phyloP scores from a whole-genome alignment of 2,329 filamentous ascomycete genomes.

The Colletotrichum limetticola region DNA sequence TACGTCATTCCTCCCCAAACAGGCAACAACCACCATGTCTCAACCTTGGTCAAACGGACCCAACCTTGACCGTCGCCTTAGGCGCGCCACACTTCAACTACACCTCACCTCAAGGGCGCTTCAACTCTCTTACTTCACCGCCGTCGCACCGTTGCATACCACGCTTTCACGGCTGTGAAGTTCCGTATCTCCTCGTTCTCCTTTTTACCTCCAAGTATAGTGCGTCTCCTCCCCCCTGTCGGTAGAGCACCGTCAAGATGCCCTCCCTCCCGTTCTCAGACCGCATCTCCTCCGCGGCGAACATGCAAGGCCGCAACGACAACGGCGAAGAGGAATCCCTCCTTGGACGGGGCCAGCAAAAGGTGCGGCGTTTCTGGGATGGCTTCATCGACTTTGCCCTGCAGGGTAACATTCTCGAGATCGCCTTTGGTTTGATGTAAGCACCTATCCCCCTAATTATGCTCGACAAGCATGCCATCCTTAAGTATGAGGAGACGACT shows the following conservation, averaged over 20 bases:
- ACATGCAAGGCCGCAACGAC: conserved; percentile 43
- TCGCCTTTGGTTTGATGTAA: conserved; percentile 80
- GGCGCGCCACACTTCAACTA: background rate
- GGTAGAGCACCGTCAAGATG: background rate
- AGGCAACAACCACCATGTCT: conserved; percentile 20
- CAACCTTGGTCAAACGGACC: background rate
- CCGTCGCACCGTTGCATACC: background rate
- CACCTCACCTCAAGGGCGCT: background rate
- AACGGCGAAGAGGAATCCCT: conserved; percentile 53
- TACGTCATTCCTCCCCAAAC: conserved; percentile 31
- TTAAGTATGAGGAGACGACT: background rate
- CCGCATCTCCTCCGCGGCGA: conserved; percentile 22
- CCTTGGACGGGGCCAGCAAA: conserved; percentile 57
- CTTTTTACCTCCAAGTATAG: background rate
- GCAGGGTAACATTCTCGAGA: conserved; percentile 79
- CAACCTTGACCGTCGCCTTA: background rate
- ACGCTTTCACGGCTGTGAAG: too few relatives aligned
- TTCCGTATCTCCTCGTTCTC: background rate
- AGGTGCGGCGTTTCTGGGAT: conserved; percentile 63
- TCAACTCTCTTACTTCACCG: background rate
- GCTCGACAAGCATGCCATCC: too few relatives aligned
- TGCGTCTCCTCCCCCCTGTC: background rate
- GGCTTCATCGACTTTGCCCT: conserved; percentile 80
- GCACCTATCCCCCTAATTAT: conserved; percentile 38
- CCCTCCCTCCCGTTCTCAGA: conserved; percentile 20